Base-by-base conservation (phyloP, 345 rosid species). In the Pistacia atlantica region DNA sequence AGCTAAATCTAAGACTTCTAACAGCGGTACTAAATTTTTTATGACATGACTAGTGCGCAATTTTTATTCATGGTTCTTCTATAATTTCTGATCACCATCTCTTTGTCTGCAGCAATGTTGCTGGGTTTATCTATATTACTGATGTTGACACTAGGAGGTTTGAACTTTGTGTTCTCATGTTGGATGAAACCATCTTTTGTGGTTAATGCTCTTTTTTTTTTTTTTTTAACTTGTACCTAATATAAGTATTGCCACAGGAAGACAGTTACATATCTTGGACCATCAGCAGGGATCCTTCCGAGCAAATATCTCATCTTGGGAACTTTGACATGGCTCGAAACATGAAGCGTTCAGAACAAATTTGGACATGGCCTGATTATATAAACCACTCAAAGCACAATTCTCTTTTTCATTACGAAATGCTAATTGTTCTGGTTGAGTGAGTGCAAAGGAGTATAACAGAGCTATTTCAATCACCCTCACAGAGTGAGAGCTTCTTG, bases 111-210 rank as follows among this genome's bases (percentile, higher is more conserved):
- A 89, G 97, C 73, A 93, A 89, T 83, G 91, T 92, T 42, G 97
- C 97, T 58, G 99, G 94, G 37, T 92, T 93, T 81, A 87, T 96
- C 76, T 89, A 88, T 57, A 78, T 93, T 67, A 90, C 97, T 1
- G 95, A 92, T 20, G 76, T 96, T 25, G 97, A 96, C 80, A 73
- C 82, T 42, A 88, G 79, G 68, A 87, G 94, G 89, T 91, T 71
- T 10, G 82, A 33, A 63, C 74, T 28, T 37, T 33, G 8, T 16
- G 4, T 69, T 67, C 48, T 42, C 48, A 10, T 66, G 4, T 49
- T 12, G 49, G 20, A n/a, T 33, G 71, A 25, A 14, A 42, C 71
- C 75, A 62, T 67, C 13, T 65, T 13, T 73, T 8, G 14, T 42
- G 7, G 7, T 3, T 6, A 55, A 28, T 78, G 46, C 35, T 37